These are phyloP conservation scores for Dimargaris cristalligena DNA, from an alignment of 192 early-diverging fungal genomes.

Conservation along the genomic window DNA sequence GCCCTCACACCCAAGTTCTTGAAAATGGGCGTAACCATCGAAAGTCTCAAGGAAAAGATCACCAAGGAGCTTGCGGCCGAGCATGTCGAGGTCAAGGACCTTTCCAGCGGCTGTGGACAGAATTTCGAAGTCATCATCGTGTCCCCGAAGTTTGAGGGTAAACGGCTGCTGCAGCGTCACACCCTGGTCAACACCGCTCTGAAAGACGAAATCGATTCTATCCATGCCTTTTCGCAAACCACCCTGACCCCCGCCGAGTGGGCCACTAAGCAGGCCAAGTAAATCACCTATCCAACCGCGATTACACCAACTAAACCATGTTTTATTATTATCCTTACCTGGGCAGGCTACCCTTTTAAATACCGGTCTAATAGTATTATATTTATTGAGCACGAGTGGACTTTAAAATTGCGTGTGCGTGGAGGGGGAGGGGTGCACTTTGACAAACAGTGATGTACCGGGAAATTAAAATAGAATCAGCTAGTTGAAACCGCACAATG, in stretches of 20 bases:
- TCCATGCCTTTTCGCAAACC: constrained; percentile 67
- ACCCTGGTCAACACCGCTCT: constrained; percentile 63
- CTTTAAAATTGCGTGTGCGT: no score
- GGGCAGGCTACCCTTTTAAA: no score
- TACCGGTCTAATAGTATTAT: no score
- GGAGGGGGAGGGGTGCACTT: no score
- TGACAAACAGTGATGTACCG: no score
- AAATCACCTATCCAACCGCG: no score
- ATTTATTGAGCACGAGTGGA: no score
- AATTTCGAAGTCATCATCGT: constrained; percentile 66
- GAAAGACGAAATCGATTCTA: constrained; percentile 58
- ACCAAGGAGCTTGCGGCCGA: not conserved
- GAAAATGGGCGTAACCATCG: not conserved
- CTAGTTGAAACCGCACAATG: no score
- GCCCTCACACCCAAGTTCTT: not conserved
- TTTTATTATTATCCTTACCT: no score
- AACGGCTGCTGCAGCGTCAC: constrained; percentile 49
- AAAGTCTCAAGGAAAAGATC: not conserved
- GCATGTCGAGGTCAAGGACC: constrained; percentile 28
- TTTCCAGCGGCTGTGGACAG: constrained; percentile 67
- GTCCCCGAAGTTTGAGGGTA: constrained; percentile 52
- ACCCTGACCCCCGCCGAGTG: constrained; percentile 1
- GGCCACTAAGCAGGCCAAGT: not conserved
- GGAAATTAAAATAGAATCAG: no score
- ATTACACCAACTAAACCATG: no score